Base-by-base conservation (phyloP, 1,139 yeast species). In the Hyphopichia khmerensis region DNA sequence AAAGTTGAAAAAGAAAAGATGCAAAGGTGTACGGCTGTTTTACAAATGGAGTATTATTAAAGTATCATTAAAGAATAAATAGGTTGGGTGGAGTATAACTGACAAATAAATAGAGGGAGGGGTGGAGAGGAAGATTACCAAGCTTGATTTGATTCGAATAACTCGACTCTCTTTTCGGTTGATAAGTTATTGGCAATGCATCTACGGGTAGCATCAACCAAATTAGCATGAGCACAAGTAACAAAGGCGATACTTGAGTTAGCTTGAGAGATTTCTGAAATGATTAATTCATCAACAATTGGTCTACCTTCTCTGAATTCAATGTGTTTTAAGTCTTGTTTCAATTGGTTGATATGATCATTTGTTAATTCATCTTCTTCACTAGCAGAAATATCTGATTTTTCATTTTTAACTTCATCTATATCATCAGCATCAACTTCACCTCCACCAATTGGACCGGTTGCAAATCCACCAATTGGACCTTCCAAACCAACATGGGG, bases 291-390 rank as follows among this genome's bases (percentile, higher is more conserved):
- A 3, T 53, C 48, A 23, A 80, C 48, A 41, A 71, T 60, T 2
- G 84, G 84, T 45, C 79, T 67, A 11, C 64, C 67, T 29, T 65
- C 65, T 38, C 67, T 49, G 50, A 69, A 65, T 37, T 60, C 62
- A 37, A 68, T 51, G 42, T 53, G 60, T 7, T 59, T 39, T 24
- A 64, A 53, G 23, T 48, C 42, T 21, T 44, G 34, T 44, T 56
- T 62, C 40, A 62, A 52, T 27, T 48, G 42, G 4, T 31, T 37
- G 30, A 53, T 47, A 42, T 52, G 49, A 21, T 49, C 55, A 27
- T 46, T 41, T 10, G 48, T 43, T 38, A 56, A 56, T n/a, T 54
- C 53, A 14, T 39, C 42, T 7, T 33, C 30, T 16, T 44, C 42
- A 34, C 44, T 29, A 38, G 17, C 30, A 19, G 52, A 46, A 24